Evolutionary conservation across 768 basidiomycete species (phyloP), one percentile per base, ranked within the genome.

Genomic region (Sporobolomyces phaffii): DNA sequence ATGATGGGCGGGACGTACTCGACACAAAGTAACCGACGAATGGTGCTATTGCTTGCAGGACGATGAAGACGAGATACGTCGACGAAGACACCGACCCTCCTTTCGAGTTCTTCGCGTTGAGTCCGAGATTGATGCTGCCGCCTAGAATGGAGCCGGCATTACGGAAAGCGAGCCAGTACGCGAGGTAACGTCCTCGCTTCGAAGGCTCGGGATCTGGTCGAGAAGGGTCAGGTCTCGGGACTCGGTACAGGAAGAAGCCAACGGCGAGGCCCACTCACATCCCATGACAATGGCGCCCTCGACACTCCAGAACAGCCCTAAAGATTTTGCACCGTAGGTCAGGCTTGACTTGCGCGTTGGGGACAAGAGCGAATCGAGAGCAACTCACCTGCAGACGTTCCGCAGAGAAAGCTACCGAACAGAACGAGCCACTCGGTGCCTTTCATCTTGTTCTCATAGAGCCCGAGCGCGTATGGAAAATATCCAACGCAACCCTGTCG

Each of bases 241-340:
- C 11, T 13, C n/a, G 49, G 49, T 3, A n/a, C 7, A 36, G 3
- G 7, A 38, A 18, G 33, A 40, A 7, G 5, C 2, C 2, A 38
- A 40, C 3, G 26, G 24, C 3, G 26, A 17, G 24, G 18, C 1
- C 34, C 6, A 75, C 70, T 50, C 72, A 75, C 41, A 77, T 3
- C 77, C 77, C 33, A 77, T 70, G 50, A 75, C 72, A 50, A 77
- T 73, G 1, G 77, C 75, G 1, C 74, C 75, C 51, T 76, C 75
- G 22, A 61, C 62, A 18, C 45, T 45, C 68, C 64, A 61, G 60
- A 68, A 56, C 2, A 61, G 43, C 17, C 64, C 58, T 38, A 56
- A 28, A 29, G 15, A 74, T n/a, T n/a, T n/a, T n/a, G n/a, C n/a
- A n/a, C n/a, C n/a, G n/a, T n/a, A n/a, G n/a, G n/a, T n/a, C n/a